phyloP scores from a whole-genome alignment of 2,329 filamentous ascomycete genomes.

The Alternaria alternata region DNA sequence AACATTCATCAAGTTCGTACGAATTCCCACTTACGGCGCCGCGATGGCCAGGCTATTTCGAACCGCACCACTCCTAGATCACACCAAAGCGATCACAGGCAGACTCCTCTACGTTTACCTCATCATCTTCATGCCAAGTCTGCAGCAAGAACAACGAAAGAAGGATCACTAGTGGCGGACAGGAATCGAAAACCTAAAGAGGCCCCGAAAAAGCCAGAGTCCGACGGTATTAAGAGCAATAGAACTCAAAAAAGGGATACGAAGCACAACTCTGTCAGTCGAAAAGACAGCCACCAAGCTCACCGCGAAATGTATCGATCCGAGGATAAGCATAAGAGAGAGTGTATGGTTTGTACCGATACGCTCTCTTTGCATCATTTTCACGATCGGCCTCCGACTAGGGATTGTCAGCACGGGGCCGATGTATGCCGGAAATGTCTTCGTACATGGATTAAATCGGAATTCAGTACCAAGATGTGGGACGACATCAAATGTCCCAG shows the following conservation, averaged over 20 bases:
- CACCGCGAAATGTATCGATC: neutral
- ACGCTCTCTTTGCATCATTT: conserved; percentile 42
- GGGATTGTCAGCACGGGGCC: conserved; percentile 43
- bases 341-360: conserved; percentile 50
- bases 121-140: neutral
- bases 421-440: conserved; percentile 52
- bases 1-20: neutral
- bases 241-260: neutral
- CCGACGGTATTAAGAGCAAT: neutral
- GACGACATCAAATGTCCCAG: conserved; percentile 60
- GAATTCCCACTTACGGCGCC: neutral
- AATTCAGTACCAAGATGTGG: conserved; percentile 52
- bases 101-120: neutral
- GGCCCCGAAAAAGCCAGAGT: neutral
- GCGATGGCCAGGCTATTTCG: neutral
- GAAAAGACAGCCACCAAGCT: neutral
- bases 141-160: neutral
- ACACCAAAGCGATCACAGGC: neutral
- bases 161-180: neutral
- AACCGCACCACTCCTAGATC: neutral
- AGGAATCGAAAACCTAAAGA: neutral
- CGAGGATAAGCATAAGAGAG: conserved; percentile 5
- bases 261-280: neutral
- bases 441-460: conserved; percentile 49
- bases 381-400: conserved; percentile 41